Conservation (phyloP, 192 early-diverging fungal species). For the Globomyces pollinis-pini region DNA sequence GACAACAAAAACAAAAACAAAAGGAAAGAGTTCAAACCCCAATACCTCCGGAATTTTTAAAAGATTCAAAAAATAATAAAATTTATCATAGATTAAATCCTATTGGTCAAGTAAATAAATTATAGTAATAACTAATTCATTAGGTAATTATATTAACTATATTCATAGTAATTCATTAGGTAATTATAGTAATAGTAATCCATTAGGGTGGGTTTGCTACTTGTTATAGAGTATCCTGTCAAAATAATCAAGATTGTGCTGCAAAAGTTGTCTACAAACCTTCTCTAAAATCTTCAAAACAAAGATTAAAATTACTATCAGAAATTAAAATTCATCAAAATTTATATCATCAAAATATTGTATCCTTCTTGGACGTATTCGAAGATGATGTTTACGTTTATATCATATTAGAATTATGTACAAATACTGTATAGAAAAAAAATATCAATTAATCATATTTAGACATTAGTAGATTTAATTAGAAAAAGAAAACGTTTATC, state of each 20-base stretch:
- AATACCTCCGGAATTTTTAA: no score
- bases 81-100: no score
- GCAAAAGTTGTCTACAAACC: slow-evolving; percentile 59
- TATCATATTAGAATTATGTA: slow-evolving; percentile 87
- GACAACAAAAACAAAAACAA: no score
- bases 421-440: no score
- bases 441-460: no score
- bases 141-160: neutral
- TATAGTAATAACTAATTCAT: no score
- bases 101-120: no score
- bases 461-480: slow-evolving; percentile 80
- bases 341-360: slow-evolving; percentile 71
- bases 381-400: slow-evolving; percentile 84
- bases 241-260: slow-evolving; percentile 48
- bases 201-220: slow-evolving; percentile 92
- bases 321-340: slow-evolving; percentile 75
- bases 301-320: slow-evolving; percentile 43
- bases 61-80: no score
- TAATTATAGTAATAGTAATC: neutral
- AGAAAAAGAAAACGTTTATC: slow-evolving; percentile 68
- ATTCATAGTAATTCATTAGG: neutral
- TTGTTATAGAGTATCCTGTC: slow-evolving; percentile 75
- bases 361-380: slow-evolving; percentile 72
- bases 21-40: no score
- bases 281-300: slow-evolving; percentile 39